Base-by-base conservation (phyloP, 768 basidiomycete genomes). In the Lanmaoa pseudosensibilis region DNA sequence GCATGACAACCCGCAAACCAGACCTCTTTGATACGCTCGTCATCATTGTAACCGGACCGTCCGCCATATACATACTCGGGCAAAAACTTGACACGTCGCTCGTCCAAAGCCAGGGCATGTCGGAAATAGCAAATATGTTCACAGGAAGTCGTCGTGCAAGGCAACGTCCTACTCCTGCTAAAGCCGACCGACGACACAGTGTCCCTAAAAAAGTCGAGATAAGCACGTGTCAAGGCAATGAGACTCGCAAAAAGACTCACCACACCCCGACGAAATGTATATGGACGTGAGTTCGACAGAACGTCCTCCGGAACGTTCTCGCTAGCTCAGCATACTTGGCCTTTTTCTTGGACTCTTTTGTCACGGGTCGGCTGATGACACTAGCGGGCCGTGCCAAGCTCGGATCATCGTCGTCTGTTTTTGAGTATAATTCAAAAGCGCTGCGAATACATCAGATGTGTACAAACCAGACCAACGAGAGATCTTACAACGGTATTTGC, bases 61-160 rank as follows among this genome's bases (percentile, higher is more conserved):
- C 69, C 71, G 0, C 70, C 73, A 30, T 74, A 64, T 0, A 63
- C 75, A 44, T 75, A 78, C 53, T 80, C 78, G 0, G 80, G 80
- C 3, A 77, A 55, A 56, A 79, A 80, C 48, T 79, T 80, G 40
- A 80, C 78, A 7, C 80, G 73, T 25, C 73, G 66, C 45, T 80
- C 80, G 54, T 80, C 79, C 27, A 80, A 65, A 1, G 80, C 79
- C 5, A 80, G 65, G 1, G 77, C 79, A 61, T 80, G 79, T 8
- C 79, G 73, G 53, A 80, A 80, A 44, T 69, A 71, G 40, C 75
- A 77, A 9, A 79, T 66, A 48, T 77, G 72, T 34, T 72, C 60
- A 49, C 60, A 65, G 2, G 65, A 63, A 9, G 55, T 56, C 18
- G 65, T 67, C 8, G 75, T 75, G 21, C 55, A 58, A 6, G 79